Conservation (phyloP, 805 yeast species). For the Metschnikowia bowlesiae region DNA sequence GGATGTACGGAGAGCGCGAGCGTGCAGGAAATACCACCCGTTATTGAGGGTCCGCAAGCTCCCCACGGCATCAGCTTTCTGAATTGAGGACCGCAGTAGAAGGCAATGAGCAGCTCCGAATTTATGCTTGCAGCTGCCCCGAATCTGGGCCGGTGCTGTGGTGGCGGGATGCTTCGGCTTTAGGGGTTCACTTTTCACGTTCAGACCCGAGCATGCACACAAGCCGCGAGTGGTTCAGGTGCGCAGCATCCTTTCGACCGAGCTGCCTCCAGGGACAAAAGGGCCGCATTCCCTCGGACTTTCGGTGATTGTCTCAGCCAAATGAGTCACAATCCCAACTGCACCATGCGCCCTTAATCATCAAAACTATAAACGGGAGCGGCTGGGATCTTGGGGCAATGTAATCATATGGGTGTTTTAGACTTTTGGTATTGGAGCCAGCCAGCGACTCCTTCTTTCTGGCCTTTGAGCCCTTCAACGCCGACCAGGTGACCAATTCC, state of each 20-base stretch:
- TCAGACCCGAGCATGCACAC: neutral
- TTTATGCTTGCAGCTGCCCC: no score
- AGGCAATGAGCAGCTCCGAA: no score
- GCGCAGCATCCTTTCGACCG: slow-evolving; percentile 7
- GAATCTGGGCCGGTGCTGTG: neutral
- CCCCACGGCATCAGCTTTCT: no score
- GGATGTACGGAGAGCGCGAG: slow-evolving; percentile 10
- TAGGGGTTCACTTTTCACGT: slow-evolving; percentile 1
- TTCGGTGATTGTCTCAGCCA: neutral
- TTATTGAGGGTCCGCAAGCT: neutral
- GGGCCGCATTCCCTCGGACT: slow-evolving; percentile 1
- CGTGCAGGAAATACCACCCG: slow-evolving; percentile 6
- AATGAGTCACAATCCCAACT: neutral
- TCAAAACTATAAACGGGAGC: no score
- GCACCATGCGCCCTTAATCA: neutral
- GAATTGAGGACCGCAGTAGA: no score
- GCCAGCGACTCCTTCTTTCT: no score
- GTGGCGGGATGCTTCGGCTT: neutral
- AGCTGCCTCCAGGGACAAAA: neutral
- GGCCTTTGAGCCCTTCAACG: no score
- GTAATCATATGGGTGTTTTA: no score
- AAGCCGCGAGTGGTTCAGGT: neutral
- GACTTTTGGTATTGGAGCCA: no score
- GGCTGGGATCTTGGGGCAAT: no score
- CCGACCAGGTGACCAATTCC: no score